Base-by-base conservation (phyloP, 1,284 basidiomycete genomes). In the Apiotrichum porosum region DNA sequence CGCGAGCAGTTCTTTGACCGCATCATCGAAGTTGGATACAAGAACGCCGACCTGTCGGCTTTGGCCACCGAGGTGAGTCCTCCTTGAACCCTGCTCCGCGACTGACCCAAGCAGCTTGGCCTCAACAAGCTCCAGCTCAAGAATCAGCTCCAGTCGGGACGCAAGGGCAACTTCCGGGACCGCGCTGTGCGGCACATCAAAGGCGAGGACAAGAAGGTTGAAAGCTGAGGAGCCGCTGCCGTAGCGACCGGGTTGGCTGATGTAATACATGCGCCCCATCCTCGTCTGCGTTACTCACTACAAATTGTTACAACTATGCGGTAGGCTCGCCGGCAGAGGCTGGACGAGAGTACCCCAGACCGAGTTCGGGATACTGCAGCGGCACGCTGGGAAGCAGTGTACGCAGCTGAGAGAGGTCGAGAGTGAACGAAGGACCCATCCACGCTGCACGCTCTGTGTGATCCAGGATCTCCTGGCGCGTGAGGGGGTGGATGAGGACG, bases 1-100 rank as follows among this genome's bases (percentile, higher is more conserved):
- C 23, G 45, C 22, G 49, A 32, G 9, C 6, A 33, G 31, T 56
- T 62, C 36, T 45, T 62, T 26, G 60, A 62, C 34, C 44, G 49
- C 35, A 51, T 62, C 32, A 52, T 62, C 31, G 56, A 58, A 1
- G 43, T 39, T 12, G 60, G 60, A 15, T 57, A 56, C 44, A 56
- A 52, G 39, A 17, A 24, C 32, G 44, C 47, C 15, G 44, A 60
- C 38, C 40, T 60, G 23, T 53, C 52, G 36, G 40, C 22, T 2
- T 17, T 56, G 9, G 60, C 58, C 22, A 4, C 3, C 9, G 47
- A 55, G 31, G 60, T 61, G 37, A 34, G 58, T 28, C 12, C 26
- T 6, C 26, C 8, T 28, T 12, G n/a, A n/a, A n/a, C n/a, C n/a
- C n/a, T n/a, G n/a, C n/a, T n/a, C n/a, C 30, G 58, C 43, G 30